These are phyloP conservation scores for Fomes fomentarius DNA, from an alignment of 1,284 basidiomycete species.

Conservation along the genomic window DNA sequence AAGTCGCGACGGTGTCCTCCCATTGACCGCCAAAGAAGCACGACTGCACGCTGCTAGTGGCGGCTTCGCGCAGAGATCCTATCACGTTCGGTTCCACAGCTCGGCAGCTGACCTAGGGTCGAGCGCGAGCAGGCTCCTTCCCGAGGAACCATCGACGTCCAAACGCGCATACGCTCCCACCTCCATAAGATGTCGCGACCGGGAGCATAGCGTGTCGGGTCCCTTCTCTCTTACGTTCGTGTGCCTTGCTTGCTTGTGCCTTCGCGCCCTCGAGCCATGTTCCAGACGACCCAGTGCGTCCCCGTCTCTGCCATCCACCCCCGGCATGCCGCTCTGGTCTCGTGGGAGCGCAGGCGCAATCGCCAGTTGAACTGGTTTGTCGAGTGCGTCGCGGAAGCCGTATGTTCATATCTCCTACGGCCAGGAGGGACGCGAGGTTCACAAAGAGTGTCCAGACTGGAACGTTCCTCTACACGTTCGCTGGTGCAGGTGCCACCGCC, in stretches of 20 bases:
- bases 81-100: background rate
- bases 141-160: background rate
- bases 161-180: too few relatives aligned
- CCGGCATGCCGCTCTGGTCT: constrained; percentile 42
- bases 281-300: background rate
- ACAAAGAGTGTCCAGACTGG: constrained; percentile 33
- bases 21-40: background rate
- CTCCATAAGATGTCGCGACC: too few relatives aligned
- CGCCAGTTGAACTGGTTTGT: constrained; percentile 52
- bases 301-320: constrained; percentile 26
- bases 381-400: constrained; percentile 64
- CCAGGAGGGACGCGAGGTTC: background rate
- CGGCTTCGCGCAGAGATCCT: background rate
- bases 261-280: background rate
- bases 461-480: constrained; percentile 58
- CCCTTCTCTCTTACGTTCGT: background rate
- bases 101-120: background rate
- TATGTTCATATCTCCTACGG: constrained; percentile 32
- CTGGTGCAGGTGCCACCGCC: constrained; percentile 62
- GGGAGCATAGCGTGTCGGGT: background rate
- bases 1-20: background rate
- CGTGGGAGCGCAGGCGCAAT: constrained; percentile 60
- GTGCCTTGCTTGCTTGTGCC: background rate
- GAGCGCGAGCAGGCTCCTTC: background rate
- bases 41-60: too few relatives aligned